These are phyloP conservation scores for Kurtzmaniella quercitrusa DNA, from an alignment of 1,139 yeast genomes.

Conservation along the genomic window DNA sequence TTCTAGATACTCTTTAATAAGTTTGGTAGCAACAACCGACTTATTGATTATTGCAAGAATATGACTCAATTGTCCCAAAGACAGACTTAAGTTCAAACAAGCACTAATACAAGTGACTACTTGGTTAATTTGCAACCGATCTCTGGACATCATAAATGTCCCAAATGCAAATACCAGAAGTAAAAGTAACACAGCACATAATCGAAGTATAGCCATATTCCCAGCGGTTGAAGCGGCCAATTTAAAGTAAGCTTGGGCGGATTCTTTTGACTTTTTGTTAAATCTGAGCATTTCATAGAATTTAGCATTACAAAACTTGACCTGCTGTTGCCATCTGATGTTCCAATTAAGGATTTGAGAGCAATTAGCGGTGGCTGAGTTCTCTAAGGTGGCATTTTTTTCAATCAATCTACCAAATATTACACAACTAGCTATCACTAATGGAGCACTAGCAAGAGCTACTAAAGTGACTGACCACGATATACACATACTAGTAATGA, in stretches of 20 bases:
- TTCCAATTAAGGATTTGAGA: conserved; percentile 71
- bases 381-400: conserved; percentile 52
- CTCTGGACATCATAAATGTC: conserved; percentile 51
- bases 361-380: conserved; percentile 49
- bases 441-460: conserved; percentile 66
- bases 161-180: conserved; percentile 95
- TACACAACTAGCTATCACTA: conserved; percentile 49
- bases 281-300: conserved; percentile 47
- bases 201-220: conserved; percentile 56
- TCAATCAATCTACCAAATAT: conserved; percentile 51
- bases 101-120: conserved; percentile 83
- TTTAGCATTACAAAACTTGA: conserved; percentile 61
- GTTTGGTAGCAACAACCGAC: conserved; percentile 57
- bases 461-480: conserved; percentile 85
- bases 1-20: conserved; percentile 22
- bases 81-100: conserved; percentile 37
- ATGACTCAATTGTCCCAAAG: background rate
- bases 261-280: conserved; percentile 27
- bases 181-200: conserved; percentile 66
- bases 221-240: conserved; percentile 48
- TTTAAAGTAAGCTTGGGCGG: conserved; percentile 46
- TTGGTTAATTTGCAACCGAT: conserved; percentile 49
- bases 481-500: conserved; percentile 65
- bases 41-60: conserved; percentile 54
- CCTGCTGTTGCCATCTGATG: conserved; percentile 52